phyloP scores from a whole-genome alignment of 495 filamentous ascomycete species.

The Talaromyces proteolyticus region DNA sequence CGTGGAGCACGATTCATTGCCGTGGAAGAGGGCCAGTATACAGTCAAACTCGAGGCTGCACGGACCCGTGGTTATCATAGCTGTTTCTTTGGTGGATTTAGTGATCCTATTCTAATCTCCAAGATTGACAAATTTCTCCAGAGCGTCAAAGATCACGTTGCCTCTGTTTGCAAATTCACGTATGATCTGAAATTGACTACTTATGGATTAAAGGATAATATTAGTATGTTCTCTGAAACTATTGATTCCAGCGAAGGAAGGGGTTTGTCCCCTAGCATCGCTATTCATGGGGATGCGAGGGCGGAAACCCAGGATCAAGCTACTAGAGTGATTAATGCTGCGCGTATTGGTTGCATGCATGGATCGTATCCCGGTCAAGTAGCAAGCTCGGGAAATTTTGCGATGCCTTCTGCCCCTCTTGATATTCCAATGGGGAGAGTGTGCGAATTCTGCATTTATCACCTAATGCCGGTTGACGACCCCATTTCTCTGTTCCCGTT shows the following conservation, averaged over 20 bases:
- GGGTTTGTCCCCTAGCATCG: conserved; percentile 30
- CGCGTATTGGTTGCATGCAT: conserved; percentile 27
- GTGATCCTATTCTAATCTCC: conserved; percentile 31
- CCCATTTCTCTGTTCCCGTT: conserved; percentile 13
- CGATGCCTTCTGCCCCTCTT: conserved; percentile 24
- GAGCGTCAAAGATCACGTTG: conserved; percentile 14
- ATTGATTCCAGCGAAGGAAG: conserved; percentile 24
- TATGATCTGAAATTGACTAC: neutral
- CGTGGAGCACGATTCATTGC: conserved; percentile 27
- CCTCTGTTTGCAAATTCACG: conserved; percentile 10
- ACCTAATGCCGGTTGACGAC: conserved; percentile 32
- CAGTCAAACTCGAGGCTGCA: conserved; percentile 35
- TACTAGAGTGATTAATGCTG: conserved; percentile 20
- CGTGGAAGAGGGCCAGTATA: conserved; percentile 14
- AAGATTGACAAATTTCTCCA: conserved; percentile 22
- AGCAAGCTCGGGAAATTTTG: conserved; percentile 35
- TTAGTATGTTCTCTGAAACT: too few species aligned
- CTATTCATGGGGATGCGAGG: too few species aligned
- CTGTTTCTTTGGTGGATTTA: conserved; percentile 30
- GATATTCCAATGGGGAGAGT: conserved; percentile 27
- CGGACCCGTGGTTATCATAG: conserved; percentile 26
- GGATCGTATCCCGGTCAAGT: conserved; percentile 33
- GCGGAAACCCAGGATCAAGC: conserved; percentile 31
- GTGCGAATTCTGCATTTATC: conserved; percentile 36
- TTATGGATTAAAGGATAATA: too few species aligned